Evolutionary conservation across 805 yeast genomes (phyloP), one percentile per base, ranked within the genome.

Genomic region (Jamesozyma lodderae): DNA sequence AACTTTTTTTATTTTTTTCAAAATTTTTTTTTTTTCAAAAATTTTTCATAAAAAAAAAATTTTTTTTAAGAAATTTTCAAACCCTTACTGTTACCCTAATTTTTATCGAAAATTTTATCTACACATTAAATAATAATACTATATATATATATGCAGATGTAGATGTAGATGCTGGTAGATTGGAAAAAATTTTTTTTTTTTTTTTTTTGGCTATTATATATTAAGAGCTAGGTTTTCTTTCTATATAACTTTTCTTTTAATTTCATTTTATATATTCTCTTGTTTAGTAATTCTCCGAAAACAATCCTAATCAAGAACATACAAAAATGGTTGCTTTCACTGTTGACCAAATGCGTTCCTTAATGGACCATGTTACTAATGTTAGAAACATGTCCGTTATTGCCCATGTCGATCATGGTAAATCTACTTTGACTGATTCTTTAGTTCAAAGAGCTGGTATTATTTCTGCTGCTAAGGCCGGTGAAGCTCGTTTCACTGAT

Each of bases 381-480:
- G 96, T 92, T 67, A 96, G 98, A 79, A 92, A 92, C 94, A 92
- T 90, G 94, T 90, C 97, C 73, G 98, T 90, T 72, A 92, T 92
- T 81, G 98, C 98, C 66, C 98, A 90, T 79, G 97, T 90, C 83
- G 98, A 90, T 80, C 98, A 92, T 79, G 98, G 98, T 77, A 90
- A 90, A 73, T 88, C 96, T 57, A 90, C 98, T 62, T 81, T 90
- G 72, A 90, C 98, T 72, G 98, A 90, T 74, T 92, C 98, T 53
- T 82, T 90, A 68, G 97, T 90, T 62, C 97, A 90, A 77, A 82
- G 81, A 65, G 98, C 98, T 58, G 98, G 98, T 86, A 90, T 92
- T 70, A 90, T 90, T 64, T 92, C 97, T 43, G 96, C 98, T 63
- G 96, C 96, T 64, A 86, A 86, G 77, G 98, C 98, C 51, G 98